Conservation (phyloP, 73 alveolate species). For the Paraurostyla sp. region DNA sequence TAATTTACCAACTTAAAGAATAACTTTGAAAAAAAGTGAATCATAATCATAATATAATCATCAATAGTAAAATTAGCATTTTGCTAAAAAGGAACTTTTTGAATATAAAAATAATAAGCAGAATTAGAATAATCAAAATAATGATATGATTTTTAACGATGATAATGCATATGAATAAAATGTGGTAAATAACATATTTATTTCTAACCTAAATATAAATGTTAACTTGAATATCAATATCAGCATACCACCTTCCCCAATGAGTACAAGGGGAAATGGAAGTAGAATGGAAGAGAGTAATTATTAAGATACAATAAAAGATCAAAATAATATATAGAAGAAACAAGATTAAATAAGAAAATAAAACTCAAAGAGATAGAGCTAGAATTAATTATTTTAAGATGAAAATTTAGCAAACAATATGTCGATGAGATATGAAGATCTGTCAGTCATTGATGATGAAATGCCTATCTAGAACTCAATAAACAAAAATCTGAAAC, state of each 20-base stretch:
- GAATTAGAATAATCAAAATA: not conserved
- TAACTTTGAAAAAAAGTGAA: not conserved
- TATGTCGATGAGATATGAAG: conserved; percentile 51
- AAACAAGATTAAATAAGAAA: not conserved
- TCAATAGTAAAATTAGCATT: too few relatives aligned
- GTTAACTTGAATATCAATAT: conserved; percentile 46
- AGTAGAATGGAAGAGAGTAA: not conserved
- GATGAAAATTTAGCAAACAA: not conserved
- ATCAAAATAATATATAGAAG: not conserved
- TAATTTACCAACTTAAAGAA: not conserved
- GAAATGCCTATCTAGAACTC: conserved; percentile 43
- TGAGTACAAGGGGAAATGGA: conserved; percentile 55
- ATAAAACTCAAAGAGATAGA: not conserved
- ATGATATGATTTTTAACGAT: not conserved
- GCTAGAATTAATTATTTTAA: not conserved
- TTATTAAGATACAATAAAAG: not conserved
- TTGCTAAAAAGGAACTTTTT: too few relatives aligned
- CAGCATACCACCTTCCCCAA: conserved; percentile 59
- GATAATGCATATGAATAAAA: not conserved
- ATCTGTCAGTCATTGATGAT: conserved; percentile 60
- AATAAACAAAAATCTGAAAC: conserved; percentile 31
- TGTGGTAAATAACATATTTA: conserved; percentile 41
- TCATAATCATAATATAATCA: too few relatives aligned
- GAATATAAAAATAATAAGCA: not conserved
- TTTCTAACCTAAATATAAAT: conserved; percentile 45